Conservation (phyloP, 768 basidiomycete genomes). For the Tulasnella sp. region DNA sequence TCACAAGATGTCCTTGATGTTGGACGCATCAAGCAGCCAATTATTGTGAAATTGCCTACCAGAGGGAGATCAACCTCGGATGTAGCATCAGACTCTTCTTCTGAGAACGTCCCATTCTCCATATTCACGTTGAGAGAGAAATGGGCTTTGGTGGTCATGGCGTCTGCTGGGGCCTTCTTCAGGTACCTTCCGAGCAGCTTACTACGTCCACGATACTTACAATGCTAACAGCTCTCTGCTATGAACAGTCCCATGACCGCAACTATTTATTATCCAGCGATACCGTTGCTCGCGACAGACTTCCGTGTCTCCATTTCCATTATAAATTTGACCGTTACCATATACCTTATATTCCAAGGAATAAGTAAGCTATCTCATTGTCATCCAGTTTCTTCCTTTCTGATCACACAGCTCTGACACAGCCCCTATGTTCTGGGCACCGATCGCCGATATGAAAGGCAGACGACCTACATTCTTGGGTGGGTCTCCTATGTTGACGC, state of each 20-base stretch:
- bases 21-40: too few species aligned
- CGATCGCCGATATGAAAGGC: conserved; percentile 18
- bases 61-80: too few species aligned
- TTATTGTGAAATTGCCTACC: too few species aligned
- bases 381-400: not conserved
- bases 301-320: conserved; percentile 22
- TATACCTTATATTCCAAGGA: conserved; percentile 22
- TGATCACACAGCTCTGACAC: not conserved
- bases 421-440: conserved; percentile 26
- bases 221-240: not conserved
- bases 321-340: conserved; percentile 26
- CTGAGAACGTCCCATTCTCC: not conserved
- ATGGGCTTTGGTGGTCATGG: conserved; percentile 9
- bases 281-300: conserved; percentile 23
- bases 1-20: too few species aligned
- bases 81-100: not conserved
- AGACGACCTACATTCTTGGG: conserved; percentile 17
- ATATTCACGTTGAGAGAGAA: conserved; percentile 11
- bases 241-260: conserved; percentile 21
- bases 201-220: not conserved
- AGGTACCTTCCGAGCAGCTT: not conserved
- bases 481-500: not conserved
- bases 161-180: not conserved
- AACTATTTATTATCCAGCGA: conserved; percentile 27
- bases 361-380: not conserved